Evolutionary conservation across 164 flowering plant genomes (phyloP).

Genomic region (Kalanchoe fedtschenkoi): DNA sequence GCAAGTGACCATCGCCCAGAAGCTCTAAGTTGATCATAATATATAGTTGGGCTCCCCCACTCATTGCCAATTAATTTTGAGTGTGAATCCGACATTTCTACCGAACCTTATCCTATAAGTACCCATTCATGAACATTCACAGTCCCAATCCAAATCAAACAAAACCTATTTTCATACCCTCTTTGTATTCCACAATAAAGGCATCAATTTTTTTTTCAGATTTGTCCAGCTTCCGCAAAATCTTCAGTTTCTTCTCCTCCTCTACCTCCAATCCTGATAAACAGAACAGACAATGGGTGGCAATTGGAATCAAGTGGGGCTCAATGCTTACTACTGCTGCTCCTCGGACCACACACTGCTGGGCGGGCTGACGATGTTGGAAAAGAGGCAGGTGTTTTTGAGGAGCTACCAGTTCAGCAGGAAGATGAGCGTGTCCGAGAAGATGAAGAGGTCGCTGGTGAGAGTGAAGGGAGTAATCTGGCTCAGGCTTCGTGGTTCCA

Average conservation of each 20-base stretch:
- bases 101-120: too few relatives aligned
- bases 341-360: neutral
- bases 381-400: conserved; percentile 57
- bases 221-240: too few relatives aligned
- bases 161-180: neutral
- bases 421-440: conserved; percentile 37
- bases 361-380: conserved; percentile 14
- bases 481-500: conserved; percentile 27
- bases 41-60: too few relatives aligned
- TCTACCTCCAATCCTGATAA: neutral
- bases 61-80: too few relatives aligned
- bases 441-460: conserved; percentile 28
- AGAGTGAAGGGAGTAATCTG: conserved; percentile 34
- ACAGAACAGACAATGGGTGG: neutral
- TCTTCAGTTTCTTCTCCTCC: neutral
- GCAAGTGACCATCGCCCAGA: too few relatives aligned
- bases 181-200: neutral
- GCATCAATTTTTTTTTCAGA: neutral
- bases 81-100: too few relatives aligned
- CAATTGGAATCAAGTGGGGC: neutral
- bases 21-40: too few relatives aligned
- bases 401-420: conserved; percentile 64
- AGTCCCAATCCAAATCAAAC: too few relatives aligned
- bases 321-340: neutral
- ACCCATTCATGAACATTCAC: too few relatives aligned